Percentiles rank a stretch among this genome's conserved stretches.
phyloP scores from a whole-genome alignment of 1,139 yeast species.

The Geotrichum bryndzae region DNA sequence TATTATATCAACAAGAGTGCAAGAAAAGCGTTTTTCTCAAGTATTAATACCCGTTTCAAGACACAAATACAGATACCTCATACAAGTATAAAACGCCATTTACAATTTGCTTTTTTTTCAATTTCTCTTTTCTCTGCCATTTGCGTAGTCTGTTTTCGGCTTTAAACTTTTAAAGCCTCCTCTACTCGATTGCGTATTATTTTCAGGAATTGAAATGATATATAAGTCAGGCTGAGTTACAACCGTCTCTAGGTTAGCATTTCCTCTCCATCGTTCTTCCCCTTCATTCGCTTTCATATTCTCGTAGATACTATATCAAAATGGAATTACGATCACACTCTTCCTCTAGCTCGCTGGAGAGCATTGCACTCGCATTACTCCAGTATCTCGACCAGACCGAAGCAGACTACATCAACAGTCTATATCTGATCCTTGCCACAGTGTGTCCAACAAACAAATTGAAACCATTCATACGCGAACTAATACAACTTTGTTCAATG shows the following conservation, averaged over 20 bases:
- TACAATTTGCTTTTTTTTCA: not conserved
- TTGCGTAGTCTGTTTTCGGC: not conserved
- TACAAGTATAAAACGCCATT: too few species aligned
- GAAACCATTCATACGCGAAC: not conserved
- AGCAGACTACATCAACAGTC: slow-evolving; percentile 10
- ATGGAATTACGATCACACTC: not conserved
- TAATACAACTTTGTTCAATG: not conserved
- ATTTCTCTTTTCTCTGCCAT: not conserved
- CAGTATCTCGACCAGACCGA: slow-evolving; percentile 1
- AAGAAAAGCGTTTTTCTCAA: not conserved
- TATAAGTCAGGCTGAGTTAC: not conserved
- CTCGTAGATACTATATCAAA: not conserved
- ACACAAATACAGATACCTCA: not conserved
- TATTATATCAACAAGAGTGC: not conserved
- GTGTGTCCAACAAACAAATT: not conserved
- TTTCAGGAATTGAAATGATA: not conserved
- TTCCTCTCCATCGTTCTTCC: not conserved
- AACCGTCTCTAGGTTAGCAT: not conserved
- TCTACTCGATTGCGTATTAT: not conserved
- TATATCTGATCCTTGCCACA: slow-evolving; percentile 4
- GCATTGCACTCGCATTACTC: not conserved
- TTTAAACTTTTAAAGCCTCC: not conserved
- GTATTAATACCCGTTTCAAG: not conserved
- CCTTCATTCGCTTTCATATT: not conserved
- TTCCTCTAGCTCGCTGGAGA: not conserved